These are phyloP conservation scores for Geopyxis carbonaria DNA, from an alignment of 495 filamentous ascomycete genomes.

Conservation along the genomic window DNA sequence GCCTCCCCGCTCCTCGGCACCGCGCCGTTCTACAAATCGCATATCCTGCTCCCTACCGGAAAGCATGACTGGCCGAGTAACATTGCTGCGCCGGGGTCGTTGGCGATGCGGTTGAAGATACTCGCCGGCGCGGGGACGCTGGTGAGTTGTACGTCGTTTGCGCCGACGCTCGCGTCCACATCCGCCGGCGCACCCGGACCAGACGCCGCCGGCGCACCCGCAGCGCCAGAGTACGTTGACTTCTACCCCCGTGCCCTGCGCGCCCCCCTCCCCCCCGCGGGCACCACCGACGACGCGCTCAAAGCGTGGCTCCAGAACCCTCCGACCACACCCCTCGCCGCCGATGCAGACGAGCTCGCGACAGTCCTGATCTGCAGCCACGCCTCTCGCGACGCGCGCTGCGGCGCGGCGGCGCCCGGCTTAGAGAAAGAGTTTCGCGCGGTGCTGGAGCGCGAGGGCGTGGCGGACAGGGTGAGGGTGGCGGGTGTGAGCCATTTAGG, in stretches of 20 bases:
- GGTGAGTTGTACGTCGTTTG: constrained; percentile 24
- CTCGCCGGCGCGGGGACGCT: constrained; percentile 5
- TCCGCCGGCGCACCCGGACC: constrained; percentile 71
- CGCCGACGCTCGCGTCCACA: constrained; percentile 43
- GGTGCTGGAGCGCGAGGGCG: constrained; percentile 37
- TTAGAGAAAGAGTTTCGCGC: constrained; percentile 62
- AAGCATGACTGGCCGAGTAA: constrained; percentile 62
- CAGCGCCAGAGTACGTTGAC: constrained; percentile 1
- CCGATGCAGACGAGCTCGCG: constrained; percentile 34
- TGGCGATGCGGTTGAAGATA: constrained; percentile 12
- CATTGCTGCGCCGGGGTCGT: constrained; percentile 32
- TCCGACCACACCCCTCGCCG: constrained; percentile 38
- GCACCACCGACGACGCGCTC: constrained; percentile 42
- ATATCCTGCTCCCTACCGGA: constrained; percentile 67
- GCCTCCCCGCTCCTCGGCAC: constrained; percentile 59
- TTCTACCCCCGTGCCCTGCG: neutral
- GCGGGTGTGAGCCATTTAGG: constrained; percentile 52
- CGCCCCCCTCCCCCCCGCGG: constrained; percentile 24
- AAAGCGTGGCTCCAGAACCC: constrained; percentile 40
- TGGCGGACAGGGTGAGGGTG: constrained; percentile 38
- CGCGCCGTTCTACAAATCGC: constrained; percentile 66
- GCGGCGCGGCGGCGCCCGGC: constrained; percentile 65
- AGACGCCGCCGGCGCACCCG: constrained; percentile 49
- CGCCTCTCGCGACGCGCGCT: constrained; percentile 39
- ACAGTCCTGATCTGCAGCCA: constrained; percentile 30